These are phyloP conservation scores for Sphagnum magellanicum DNA, from an alignment of 228 moss, liverwort and hornwort genomes.

Conservation along the genomic window DNA sequence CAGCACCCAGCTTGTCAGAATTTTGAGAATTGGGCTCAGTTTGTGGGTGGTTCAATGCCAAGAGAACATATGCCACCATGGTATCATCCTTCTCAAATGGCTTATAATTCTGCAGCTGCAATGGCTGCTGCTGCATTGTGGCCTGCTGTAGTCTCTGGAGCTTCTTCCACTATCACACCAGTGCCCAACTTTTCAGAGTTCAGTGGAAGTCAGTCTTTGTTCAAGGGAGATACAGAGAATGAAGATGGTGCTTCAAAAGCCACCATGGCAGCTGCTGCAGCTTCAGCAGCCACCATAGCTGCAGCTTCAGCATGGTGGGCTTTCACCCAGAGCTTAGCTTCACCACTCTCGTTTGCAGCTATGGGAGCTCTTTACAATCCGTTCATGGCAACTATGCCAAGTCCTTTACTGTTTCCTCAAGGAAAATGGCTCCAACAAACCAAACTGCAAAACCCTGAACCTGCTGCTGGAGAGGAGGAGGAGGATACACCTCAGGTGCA, in stretches of 20 bases:
- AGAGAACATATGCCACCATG: slow-evolving; percentile 34
- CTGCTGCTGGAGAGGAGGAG: no score
- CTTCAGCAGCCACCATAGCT: slow-evolving; percentile 58
- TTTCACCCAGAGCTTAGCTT: slow-evolving; percentile 40
- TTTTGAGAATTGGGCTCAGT: neutral
- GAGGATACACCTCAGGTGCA: no score
- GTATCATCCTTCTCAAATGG: neutral
- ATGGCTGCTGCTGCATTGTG: slow-evolving; percentile 1
- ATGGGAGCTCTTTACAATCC: slow-evolving; percentile 35
- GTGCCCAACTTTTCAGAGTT: neutral
- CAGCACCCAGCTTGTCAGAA: slow-evolving; percentile 1
- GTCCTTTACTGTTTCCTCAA: slow-evolving; percentile 38
- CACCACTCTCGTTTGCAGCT: slow-evolving; percentile 42
- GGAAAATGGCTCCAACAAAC: neutral
- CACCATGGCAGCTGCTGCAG: slow-evolving; percentile 27
- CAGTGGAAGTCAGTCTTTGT: neutral
- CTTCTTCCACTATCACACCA: neutral
- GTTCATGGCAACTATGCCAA: slow-evolving; percentile 16
- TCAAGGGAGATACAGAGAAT: no score
- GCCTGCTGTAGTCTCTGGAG: slow-evolving; percentile 2
- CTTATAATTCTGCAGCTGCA: neutral
- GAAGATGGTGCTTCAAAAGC: no score
- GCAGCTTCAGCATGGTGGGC: slow-evolving; percentile 72
- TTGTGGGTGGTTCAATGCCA: slow-evolving; percentile 3
- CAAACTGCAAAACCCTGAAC: no score